Percentiles rank a stretch among this genome's conserved stretches.
These are phyloP conservation scores for Metschnikowia colocasiae DNA, from an alignment of 805 yeast genomes.

Conservation along the genomic window DNA sequence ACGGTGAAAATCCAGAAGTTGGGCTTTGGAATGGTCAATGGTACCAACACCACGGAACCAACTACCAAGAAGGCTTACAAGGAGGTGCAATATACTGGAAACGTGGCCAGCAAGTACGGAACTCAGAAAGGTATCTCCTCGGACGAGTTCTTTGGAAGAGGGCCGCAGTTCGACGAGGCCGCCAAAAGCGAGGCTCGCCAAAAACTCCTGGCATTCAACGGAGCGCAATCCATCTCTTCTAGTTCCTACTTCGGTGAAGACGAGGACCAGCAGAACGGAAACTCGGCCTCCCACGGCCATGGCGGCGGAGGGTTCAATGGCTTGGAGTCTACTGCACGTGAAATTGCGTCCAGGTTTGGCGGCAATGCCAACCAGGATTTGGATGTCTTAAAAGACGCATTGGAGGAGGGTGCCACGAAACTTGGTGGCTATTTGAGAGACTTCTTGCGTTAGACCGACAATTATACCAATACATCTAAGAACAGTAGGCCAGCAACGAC, in stretches of 20 bases:
- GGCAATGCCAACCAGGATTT: constrained; percentile 85
- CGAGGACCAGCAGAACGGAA: constrained; percentile 34
- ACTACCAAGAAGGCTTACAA: constrained; percentile 42
- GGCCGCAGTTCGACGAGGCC: constrained; percentile 66
- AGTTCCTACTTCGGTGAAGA: constrained; percentile 89
- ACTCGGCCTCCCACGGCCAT: constrained; percentile 18
- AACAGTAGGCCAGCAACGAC: neutral
- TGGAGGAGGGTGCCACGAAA: constrained; percentile 91
- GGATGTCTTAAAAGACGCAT: constrained; percentile 81
- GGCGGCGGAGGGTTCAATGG: constrained; percentile 34
- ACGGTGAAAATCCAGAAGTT: constrained; percentile 74
- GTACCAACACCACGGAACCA: constrained; percentile 49
- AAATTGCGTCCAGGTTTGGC: constrained; percentile 63
- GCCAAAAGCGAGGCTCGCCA: constrained; percentile 75
- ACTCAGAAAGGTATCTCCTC: constrained; percentile 92
- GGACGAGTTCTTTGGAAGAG: constrained; percentile 90
- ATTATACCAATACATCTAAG: neutral
- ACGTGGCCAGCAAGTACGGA: constrained; percentile 75
- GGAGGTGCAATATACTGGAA: constrained; percentile 67
- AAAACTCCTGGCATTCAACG: constrained; percentile 78
- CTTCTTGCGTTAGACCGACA: constrained; percentile 50
- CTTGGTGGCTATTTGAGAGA: constrained; percentile 84
- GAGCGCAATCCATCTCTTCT: constrained; percentile 89
- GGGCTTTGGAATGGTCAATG: constrained; percentile 86
- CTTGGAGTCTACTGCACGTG: constrained; percentile 57